These are phyloP conservation scores for Kwoniella shivajii DNA, from an alignment of 1,284 basidiomycete genomes.

Conservation along the genomic window DNA sequence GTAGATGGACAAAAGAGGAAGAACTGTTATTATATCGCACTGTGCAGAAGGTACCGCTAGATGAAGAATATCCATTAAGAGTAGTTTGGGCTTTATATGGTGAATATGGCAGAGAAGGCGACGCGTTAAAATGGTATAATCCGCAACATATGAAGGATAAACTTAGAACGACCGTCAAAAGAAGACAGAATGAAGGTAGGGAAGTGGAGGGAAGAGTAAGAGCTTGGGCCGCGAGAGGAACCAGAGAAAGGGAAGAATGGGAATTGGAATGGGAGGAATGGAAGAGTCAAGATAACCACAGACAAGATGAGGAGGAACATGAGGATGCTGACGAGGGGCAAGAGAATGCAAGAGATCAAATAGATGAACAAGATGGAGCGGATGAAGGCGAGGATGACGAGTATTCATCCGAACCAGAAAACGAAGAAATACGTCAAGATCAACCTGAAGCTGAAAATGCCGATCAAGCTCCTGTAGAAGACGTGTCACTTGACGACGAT, in stretches of 20 bases:
- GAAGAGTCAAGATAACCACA: background rate
- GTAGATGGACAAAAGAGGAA: conserved; percentile 35
- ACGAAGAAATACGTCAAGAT: no score
- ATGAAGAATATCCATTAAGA: conserved; percentile 31
- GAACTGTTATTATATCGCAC: conserved; percentile 41
- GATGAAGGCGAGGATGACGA: conserved; percentile 1
- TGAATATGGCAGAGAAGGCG: conserved; percentile 24
- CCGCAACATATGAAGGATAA: conserved; percentile 49
- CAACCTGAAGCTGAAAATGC: background rate
- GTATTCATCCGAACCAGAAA: no score
- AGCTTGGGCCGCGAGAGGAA: conserved; percentile 24
- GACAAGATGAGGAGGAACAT: conserved; percentile 7
- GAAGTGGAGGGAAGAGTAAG: conserved; percentile 37
- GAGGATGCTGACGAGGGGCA: background rate
- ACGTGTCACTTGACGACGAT: background rate
- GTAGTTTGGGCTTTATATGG: conserved; percentile 42
- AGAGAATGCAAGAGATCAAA: conserved; percentile 3
- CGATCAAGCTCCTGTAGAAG: background rate
- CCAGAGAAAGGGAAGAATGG: conserved; percentile 1
- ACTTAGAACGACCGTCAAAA: conserved; percentile 31
- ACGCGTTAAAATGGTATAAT: conserved; percentile 31
- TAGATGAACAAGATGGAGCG: background rate
- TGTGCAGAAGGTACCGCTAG: conserved; percentile 40
- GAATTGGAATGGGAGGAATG: conserved; percentile 7
- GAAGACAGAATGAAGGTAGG: conserved; percentile 19